A percentile compares a stretch with the other conserved stretches of the same genome.
phyloP scores from a whole-genome alignment of 805 yeast genomes.

The Candida pseudofarinosa region DNA sequence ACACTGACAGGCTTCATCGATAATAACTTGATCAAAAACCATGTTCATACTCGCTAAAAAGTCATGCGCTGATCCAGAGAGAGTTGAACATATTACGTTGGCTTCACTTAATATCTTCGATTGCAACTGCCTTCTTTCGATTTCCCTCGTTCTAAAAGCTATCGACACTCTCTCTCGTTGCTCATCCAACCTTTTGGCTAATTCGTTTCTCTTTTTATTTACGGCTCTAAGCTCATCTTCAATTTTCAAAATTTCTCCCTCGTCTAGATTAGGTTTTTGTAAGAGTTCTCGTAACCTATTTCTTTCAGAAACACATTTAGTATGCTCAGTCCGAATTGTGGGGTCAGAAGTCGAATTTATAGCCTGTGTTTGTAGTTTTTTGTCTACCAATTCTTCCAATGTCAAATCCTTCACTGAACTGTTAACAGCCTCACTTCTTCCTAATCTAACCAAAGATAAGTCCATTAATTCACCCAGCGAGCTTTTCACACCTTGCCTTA shows the following conservation, averaged over 20 bases:
- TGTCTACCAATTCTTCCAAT: slow-evolving; percentile 80
- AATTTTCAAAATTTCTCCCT: slow-evolving; percentile 42
- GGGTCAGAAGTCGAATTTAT: slow-evolving; percentile 39
- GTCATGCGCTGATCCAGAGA: slow-evolving; percentile 93
- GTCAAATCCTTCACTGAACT: slow-evolving; percentile 77
- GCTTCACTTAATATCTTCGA: slow-evolving; percentile 67
- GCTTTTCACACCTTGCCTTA: slow-evolving; percentile 65
- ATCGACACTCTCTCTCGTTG: slow-evolving; percentile 71
- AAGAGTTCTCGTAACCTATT: slow-evolving; percentile 46
- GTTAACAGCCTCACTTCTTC: slow-evolving; percentile 85
- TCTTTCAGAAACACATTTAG: slow-evolving; percentile 53
- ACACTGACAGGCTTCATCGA: slow-evolving; percentile 98
- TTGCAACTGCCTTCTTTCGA: slow-evolving; percentile 72
- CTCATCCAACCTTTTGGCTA: slow-evolving; percentile 72
- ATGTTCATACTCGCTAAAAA: slow-evolving; percentile 70
- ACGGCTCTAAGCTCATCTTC: slow-evolving; percentile 52
- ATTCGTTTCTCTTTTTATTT: slow-evolving; percentile 57
- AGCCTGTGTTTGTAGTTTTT: slow-evolving; percentile 42
- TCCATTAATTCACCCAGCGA: slow-evolving; percentile 48
- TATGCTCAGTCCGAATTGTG: slow-evolving; percentile 47
- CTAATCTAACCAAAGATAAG: slow-evolving; percentile 80
- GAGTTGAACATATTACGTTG: slow-evolving; percentile 84
- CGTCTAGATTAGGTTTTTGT: slow-evolving; percentile 22
- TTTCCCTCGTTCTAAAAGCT: slow-evolving; percentile 69
- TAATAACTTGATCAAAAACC: slow-evolving; percentile 82